Evolutionary conservation across 805 yeast genomes (phyloP).

Genomic region (Wickerhamiella parazyma): DNA sequence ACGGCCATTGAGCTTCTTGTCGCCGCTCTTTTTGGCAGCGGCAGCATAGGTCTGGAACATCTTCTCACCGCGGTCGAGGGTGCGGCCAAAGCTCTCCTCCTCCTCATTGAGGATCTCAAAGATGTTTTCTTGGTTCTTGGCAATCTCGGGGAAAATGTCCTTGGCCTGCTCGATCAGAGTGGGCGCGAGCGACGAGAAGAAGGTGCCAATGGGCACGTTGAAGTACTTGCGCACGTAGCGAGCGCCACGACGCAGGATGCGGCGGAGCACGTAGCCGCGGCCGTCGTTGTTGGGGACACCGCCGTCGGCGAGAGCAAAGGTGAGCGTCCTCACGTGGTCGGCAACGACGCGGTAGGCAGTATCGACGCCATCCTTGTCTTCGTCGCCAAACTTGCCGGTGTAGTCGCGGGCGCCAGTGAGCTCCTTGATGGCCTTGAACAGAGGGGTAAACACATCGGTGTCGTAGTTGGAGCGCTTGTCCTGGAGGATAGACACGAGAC

Average conservation of each 20-base stretch:
- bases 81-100: conserved; percentile 87
- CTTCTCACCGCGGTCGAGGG: conserved; percentile 95
- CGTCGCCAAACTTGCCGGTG: conserved; percentile 84
- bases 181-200: conserved; percentile 85
- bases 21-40: conserved; percentile 60
- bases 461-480: conserved; percentile 88
- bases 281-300: conserved; percentile 99
- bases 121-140: conserved; percentile 54
- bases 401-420: conserved; percentile 88
- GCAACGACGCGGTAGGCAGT: conserved; percentile 97
- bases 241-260: conserved; percentile 95
- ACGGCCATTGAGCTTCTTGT: conserved; percentile 70
- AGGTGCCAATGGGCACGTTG: conserved; percentile 88
- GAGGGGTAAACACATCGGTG: conserved; percentile 89
- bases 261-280: conserved; percentile 93
- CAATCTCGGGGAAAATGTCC: conserved; percentile 85
- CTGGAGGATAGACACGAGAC: conserved; percentile 89
- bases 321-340: conserved; percentile 94
- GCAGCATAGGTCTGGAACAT: conserved; percentile 87
- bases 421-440: conserved; percentile 75
- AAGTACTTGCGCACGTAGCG: conserved; percentile 93
- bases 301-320: conserved; percentile 94
- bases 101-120: conserved; percentile 92
- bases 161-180: conserved; percentile 79
- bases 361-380: conserved; percentile 87